phyloP scores from a whole-genome alignment of 495 filamentous ascomycete genomes.

The Margaritispora aquatica region DNA sequence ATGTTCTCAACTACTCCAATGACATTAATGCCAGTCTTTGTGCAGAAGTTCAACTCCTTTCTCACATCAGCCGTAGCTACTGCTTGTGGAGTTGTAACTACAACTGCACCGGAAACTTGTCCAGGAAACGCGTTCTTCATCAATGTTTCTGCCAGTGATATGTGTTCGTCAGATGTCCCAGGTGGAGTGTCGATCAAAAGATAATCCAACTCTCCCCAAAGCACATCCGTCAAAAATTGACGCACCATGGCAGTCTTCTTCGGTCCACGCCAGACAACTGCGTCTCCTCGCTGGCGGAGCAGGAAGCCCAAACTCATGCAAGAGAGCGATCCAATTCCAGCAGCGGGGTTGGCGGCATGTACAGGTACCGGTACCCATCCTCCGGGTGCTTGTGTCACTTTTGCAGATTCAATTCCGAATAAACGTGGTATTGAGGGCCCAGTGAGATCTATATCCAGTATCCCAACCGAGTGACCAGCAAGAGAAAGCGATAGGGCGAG shows the following conservation, averaged over 20 bases:
- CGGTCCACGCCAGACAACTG: constrained; percentile 93
- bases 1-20: constrained; percentile 96
- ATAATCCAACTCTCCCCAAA: constrained; percentile 85
- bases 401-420: constrained; percentile 80
- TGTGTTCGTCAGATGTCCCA: constrained; percentile 95
- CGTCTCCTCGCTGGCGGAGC: constrained; percentile 73
- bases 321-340: constrained; percentile 57
- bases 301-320: constrained; percentile 96
- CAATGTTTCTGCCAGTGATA: constrained; percentile 83
- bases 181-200: constrained; percentile 94
- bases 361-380: constrained; percentile 89
- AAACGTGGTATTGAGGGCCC: constrained; percentile 94
- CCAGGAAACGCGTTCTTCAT: constrained; percentile 54
- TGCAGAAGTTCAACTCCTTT: constrained; percentile 95
- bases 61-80: constrained; percentile 88
- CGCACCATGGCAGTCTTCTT: constrained; percentile 99
- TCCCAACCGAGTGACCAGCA: constrained; percentile 78
- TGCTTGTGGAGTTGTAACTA: constrained; percentile 95
- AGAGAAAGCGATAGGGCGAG: constrained; percentile 86
- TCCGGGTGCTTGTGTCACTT: constrained; percentile 80
- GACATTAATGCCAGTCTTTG: constrained; percentile 73
- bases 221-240: constrained; percentile 86
- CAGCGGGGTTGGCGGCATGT: constrained; percentile 43
- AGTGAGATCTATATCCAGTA: constrained; percentile 94
- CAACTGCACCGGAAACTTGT: constrained; percentile 71